Evolutionary conservation across 1,139 yeast genomes (phyloP).

Genomic region (Ogataea hybrid): DNA sequence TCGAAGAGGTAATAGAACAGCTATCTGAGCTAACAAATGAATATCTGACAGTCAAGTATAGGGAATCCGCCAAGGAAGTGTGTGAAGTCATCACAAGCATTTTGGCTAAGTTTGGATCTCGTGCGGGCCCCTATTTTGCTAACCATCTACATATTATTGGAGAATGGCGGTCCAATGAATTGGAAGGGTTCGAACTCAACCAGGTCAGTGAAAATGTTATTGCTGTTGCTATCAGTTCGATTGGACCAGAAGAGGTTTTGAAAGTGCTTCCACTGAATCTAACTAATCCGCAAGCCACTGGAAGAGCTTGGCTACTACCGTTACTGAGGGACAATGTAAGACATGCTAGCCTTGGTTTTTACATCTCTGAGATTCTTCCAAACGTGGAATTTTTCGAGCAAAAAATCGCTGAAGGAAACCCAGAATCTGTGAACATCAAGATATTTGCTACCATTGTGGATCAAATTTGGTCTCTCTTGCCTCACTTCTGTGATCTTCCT

Average conservation of each 20-base stretch:
- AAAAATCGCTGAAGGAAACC: slow-evolving; percentile 43
- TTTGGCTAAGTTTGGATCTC: slow-evolving; percentile 60
- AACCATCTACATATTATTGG: slow-evolving; percentile 72
- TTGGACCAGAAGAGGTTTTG: slow-evolving; percentile 87
- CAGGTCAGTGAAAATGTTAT: slow-evolving; percentile 79
- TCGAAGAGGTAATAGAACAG: slow-evolving; percentile 51
- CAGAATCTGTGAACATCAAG: slow-evolving; percentile 65
- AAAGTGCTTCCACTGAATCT: slow-evolving; percentile 76
- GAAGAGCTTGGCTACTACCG: slow-evolving; percentile 97
- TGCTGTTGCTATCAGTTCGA: slow-evolving; percentile 69
- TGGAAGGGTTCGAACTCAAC: slow-evolving; percentile 66
- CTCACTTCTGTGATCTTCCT: slow-evolving; percentile 88
- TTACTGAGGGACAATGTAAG: slow-evolving; percentile 82
- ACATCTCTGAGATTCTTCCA: slow-evolving; percentile 64
- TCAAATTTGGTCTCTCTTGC: slow-evolving; percentile 90
- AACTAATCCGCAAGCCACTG: slow-evolving; percentile 47
- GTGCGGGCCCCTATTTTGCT: slow-evolving; percentile 72
- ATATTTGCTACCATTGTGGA: slow-evolving; percentile 80
- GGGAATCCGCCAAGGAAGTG: slow-evolving; percentile 72
- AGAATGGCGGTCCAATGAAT: slow-evolving; percentile 79
- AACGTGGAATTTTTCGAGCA: slow-evolving; percentile 56
- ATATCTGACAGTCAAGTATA: slow-evolving; percentile 70
- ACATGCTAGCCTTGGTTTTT: slow-evolving; percentile 66
- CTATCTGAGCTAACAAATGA: slow-evolving; percentile 52
- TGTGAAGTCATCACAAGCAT: slow-evolving; percentile 67